Evolutionary conservation across 345 rosid species (phyloP), one percentile per base, ranked within the genome.

Genomic region (Salix udensis): DNA sequence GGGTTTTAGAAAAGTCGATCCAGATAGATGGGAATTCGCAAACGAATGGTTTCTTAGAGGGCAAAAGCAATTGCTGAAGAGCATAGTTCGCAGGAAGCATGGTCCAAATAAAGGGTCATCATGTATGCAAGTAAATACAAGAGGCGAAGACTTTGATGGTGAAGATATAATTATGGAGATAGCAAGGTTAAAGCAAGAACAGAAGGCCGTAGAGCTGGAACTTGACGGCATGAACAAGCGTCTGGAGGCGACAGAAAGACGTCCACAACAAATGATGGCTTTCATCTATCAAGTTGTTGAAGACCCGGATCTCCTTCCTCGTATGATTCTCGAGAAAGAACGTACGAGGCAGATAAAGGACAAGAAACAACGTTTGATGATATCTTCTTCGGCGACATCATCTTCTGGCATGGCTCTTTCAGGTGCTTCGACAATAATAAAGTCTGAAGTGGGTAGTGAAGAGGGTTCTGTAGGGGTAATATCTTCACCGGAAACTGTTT

Each of bases 221-320:
- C 81, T 93, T 10, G 82, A 78, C 37, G 89, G 91, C 74, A 91
- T 95, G 96, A 89, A 77, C 77, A 83, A 82, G 74, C 80, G 98
- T 6, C 75, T 95, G 15, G 97, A 91, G 74, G 91, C 90, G 3
- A 88, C 97, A 2, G 98, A 95, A 84, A 81, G 91, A 66, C 87
- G 98, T 36, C 98, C 98, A 1, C 88, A 90, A 64, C 97, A 95
- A 82, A 90, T 93, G 98, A 90, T 95, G 96, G 85, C 94, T 21
- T 92, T 95, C 76, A 90, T 95, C 8, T 83, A 78, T 84, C 87
- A 90, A 67, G 91, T 93, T 15, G 91, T 86, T 0, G 97, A 95
- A 39, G 97, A 95, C 72, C 97, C 98, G 4, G 92, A 90, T 48
- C 81, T 91, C 23, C 86, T 94, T 11, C 89, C 95, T 8, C 89